Conservation (phyloP, 306 rosid species). For the Erythrophleum fordii region DNA sequence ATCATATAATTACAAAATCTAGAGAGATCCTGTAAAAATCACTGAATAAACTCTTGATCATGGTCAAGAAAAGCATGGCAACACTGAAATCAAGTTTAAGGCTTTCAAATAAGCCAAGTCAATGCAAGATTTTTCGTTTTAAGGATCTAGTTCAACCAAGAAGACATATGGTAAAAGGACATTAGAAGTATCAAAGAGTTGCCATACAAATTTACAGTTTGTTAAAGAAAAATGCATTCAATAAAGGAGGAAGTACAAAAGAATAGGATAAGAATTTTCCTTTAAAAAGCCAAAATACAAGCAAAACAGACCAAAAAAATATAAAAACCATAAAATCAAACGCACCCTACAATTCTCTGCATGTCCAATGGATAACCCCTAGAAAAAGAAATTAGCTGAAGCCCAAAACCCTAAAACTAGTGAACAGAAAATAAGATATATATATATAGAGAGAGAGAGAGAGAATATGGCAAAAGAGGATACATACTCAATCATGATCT, state of each 20-base stretch:
- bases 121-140: neutral
- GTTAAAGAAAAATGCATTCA: neutral
- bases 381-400: neutral
- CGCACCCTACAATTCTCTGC: neutral
- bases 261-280: neutral
- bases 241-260: neutral
- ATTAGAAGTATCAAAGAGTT: neutral
- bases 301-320: neutral
- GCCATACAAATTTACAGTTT: neutral
- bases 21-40: neutral
- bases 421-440: neutral
- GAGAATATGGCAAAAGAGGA: constrained; percentile 29
- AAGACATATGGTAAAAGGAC: neutral
- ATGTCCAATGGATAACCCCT: neutral
- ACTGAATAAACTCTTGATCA: neutral
- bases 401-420: neutral
- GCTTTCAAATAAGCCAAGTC: neutral
- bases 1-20: neutral
- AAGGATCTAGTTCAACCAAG: neutral
- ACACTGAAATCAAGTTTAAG: neutral
- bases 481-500: constrained; percentile 85
- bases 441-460: too few relatives aligned
- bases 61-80: neutral
- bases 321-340: neutral
- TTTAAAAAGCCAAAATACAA: neutral